These are phyloP conservation scores for Orobanche coerulescens DNA, from an alignment of 257 asterid genomes.

Conservation along the genomic window DNA sequence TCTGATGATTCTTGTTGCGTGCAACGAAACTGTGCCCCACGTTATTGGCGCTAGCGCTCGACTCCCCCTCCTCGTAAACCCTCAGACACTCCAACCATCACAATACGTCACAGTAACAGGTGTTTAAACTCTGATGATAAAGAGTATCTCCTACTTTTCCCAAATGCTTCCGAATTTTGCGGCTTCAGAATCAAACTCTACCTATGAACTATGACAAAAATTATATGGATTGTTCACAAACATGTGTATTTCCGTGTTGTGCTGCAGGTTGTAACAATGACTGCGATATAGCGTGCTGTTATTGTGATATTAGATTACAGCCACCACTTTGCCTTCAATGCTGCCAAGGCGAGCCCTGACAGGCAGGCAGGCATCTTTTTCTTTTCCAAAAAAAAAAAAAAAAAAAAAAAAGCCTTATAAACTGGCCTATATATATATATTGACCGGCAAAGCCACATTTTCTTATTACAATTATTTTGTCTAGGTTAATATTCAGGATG, in stretches of 20 bases:
- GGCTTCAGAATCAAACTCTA: background rate
- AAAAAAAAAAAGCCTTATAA: too few species aligned
- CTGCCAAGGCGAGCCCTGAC: conserved; percentile 35
- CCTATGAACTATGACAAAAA: background rate
- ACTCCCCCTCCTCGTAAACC: conserved; percentile 27
- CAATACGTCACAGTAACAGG: conserved; percentile 31
- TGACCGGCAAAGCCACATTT: too few species aligned
- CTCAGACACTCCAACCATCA: conserved; percentile 24
- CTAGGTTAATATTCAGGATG: too few species aligned
- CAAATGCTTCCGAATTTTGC: background rate
- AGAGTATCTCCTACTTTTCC: background rate
- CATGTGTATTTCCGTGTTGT: background rate
- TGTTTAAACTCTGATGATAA: background rate
- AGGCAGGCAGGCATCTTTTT: background rate
- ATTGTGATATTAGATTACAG: conserved; percentile 36
- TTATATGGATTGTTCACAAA: background rate
- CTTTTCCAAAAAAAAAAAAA: too few species aligned
- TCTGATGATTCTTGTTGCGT: conserved; percentile 20
- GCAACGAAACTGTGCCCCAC: conserved; percentile 7
- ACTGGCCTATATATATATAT: too few species aligned
- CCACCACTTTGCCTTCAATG: conserved; percentile 42
- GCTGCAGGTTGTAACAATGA: conserved; percentile 37
- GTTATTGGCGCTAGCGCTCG: conserved; percentile 16
- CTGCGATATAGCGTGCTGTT: conserved; percentile 48
- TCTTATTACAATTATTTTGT: too few species aligned